Percentiles rank a stretch among this genome's conserved stretches.
phyloP scores from a whole-genome alignment of 1,284 basidiomycete species.

The Ustilago crameri region DNA sequence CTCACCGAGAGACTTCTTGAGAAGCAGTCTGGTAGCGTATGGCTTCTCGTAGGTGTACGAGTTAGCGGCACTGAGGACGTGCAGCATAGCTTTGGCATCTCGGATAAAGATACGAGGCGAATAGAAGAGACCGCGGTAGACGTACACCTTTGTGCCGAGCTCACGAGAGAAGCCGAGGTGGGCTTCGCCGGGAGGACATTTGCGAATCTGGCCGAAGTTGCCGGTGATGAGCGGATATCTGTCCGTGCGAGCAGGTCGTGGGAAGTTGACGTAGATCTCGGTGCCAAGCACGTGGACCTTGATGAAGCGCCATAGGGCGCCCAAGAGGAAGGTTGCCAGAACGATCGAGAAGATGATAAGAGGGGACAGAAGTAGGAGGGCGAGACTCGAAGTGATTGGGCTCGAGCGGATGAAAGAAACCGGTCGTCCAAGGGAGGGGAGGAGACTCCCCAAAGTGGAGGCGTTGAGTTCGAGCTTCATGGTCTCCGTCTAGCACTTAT shows the following conservation, averaged over 20 bases:
- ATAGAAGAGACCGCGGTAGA: slow-evolving; percentile 63
- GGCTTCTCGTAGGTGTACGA: slow-evolving; percentile 64
- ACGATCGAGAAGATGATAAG: background rate
- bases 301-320: slow-evolving; percentile 21
- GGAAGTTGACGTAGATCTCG: slow-evolving; percentile 44
- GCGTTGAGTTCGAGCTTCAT: slow-evolving; percentile 24
- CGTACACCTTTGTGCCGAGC: slow-evolving; percentile 42
- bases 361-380: slow-evolving; percentile 10
- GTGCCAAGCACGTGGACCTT: slow-evolving; percentile 25
- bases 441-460: background rate
- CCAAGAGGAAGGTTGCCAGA: slow-evolving; percentile 1
- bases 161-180: slow-evolving; percentile 38
- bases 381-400: slow-evolving; percentile 14
- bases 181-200: slow-evolving; percentile 31
- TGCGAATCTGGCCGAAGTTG: slow-evolving; percentile 36
- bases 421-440: background rate
- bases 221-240: slow-evolving; percentile 28
- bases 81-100: slow-evolving; percentile 59
- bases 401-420: slow-evolving; percentile 6
- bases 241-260: slow-evolving; percentile 21
- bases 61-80: slow-evolving; percentile 56
- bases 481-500: background rate
- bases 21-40: slow-evolving; percentile 22
- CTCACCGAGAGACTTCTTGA: slow-evolving; percentile 59
- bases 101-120: slow-evolving; percentile 57